These are phyloP conservation scores for Gonium pectorale DNA, from an alignment of 139 green algal species.

Conservation along the genomic window DNA sequence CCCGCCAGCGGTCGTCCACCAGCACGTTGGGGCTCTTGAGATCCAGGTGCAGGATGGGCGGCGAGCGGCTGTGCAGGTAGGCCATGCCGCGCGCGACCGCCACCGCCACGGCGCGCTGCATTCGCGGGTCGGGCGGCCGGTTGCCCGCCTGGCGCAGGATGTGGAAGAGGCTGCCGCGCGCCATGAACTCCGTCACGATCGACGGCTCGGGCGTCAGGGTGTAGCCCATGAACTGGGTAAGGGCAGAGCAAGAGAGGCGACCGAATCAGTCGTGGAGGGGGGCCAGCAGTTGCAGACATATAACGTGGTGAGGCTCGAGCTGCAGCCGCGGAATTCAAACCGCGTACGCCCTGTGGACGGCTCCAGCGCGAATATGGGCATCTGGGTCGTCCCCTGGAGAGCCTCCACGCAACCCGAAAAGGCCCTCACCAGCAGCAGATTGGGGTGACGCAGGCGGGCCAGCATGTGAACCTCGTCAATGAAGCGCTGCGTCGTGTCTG, in stretches of 20 bases:
- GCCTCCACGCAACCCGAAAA: too few species aligned
- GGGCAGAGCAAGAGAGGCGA: too few species aligned
- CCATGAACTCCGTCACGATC: conserved; percentile 69
- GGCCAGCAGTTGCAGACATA: too few species aligned
- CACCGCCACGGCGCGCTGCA: conserved; percentile 65
- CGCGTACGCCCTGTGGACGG: too few species aligned
- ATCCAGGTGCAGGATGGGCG: conserved; percentile 89
- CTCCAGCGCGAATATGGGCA: too few species aligned
- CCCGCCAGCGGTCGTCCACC: conserved; percentile 76
- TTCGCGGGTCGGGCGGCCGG: conserved; percentile 45
- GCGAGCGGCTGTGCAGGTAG: conserved; percentile 84
- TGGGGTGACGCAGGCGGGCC: conserved; percentile 67
- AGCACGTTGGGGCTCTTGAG: conserved; percentile 86
- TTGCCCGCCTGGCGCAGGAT: conserved; percentile 53
- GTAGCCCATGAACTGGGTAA: conserved; percentile 71
- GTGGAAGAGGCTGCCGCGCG: conserved; percentile 62
- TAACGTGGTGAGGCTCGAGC: too few species aligned
- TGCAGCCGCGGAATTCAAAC: too few species aligned
- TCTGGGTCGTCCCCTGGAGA: too few species aligned
- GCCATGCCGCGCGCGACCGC: conserved; percentile 78
- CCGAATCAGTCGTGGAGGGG: too few species aligned
- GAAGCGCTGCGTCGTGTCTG: conserved; percentile 61
- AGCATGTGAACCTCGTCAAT: conserved; percentile 65
- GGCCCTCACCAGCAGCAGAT: conserved; percentile 69
- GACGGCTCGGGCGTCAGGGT: conserved; percentile 45